These are phyloP conservation scores for Rhodocollybia butyracea DNA, from an alignment of 768 basidiomycete species.

Conservation along the genomic window DNA sequence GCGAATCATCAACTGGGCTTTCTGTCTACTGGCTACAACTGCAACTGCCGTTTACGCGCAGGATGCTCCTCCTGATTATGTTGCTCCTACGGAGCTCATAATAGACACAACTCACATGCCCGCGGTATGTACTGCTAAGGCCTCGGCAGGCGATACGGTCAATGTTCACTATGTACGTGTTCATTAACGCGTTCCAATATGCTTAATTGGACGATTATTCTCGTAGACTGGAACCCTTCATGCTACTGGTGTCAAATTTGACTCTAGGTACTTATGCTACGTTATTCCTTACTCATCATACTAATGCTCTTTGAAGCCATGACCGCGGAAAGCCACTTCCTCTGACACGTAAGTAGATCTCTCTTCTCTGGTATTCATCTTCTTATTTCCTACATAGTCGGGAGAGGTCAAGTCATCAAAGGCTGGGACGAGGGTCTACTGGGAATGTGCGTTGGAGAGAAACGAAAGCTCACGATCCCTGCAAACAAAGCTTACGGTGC, in stretches of 20 bases:
- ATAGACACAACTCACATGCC: slow-evolving; percentile 65
- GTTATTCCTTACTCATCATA: background rate
- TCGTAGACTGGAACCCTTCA: slow-evolving; percentile 78
- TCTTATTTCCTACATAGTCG: slow-evolving; percentile 44
- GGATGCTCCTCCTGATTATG: slow-evolving; percentile 6
- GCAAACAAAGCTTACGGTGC: slow-evolving; percentile 77
- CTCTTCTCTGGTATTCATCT: background rate
- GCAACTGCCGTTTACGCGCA: slow-evolving; percentile 33
- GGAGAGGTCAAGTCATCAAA: slow-evolving; percentile 75
- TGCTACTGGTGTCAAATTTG: slow-evolving; percentile 77
- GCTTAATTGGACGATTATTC: background rate
- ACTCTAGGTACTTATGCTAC: slow-evolving; percentile 60
- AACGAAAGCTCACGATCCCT: slow-evolving; percentile 87
- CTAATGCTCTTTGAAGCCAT: slow-evolving; percentile 33
- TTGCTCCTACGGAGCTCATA: slow-evolving; percentile 51
- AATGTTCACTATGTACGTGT: slow-evolving; percentile 72
- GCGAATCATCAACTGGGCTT: slow-evolving; percentile 49
- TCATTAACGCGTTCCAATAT: background rate
- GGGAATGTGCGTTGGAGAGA: slow-evolving; percentile 87
- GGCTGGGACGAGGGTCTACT: slow-evolving; percentile 84
- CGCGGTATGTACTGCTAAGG: slow-evolving; percentile 49
- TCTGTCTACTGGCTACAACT: slow-evolving; percentile 43
- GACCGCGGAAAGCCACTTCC: slow-evolving; percentile 76
- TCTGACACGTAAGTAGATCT: slow-evolving; percentile 60
- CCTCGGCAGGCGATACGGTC: slow-evolving; percentile 60